These are phyloP conservation scores for Coffea eugenioides DNA, from an alignment of 257 asterid species.

Conservation along the genomic window DNA sequence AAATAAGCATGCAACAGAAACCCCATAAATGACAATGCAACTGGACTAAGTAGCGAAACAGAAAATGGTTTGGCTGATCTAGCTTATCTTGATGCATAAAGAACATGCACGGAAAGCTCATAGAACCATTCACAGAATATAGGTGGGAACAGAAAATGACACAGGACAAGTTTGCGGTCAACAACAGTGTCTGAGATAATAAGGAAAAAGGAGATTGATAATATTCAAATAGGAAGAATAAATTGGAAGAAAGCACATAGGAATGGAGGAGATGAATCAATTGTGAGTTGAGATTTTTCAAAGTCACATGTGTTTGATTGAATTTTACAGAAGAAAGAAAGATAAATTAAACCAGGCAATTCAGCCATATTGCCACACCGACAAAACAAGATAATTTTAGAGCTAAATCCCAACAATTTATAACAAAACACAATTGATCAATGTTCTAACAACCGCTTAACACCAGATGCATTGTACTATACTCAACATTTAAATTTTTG, in stretches of 20 bases:
- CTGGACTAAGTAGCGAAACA: background rate
- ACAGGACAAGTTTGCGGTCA: background rate
- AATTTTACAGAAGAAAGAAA: background rate
- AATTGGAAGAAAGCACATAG: background rate
- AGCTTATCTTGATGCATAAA: conserved; percentile 5
- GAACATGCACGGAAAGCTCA: background rate
- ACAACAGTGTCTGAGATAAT: background rate
- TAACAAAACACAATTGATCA: background rate
- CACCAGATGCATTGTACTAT: too few relatives aligned
- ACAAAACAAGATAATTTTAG: conserved; percentile 2
- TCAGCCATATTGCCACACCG: conserved; percentile 3
- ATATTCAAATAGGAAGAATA: background rate
- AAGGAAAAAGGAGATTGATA: background rate
- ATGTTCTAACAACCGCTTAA: background rate
- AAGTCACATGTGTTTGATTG: background rate
- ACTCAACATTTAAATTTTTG: background rate
- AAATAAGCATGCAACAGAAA: background rate
- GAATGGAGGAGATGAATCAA: background rate
- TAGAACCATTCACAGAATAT: background rate
- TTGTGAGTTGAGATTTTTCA: background rate
- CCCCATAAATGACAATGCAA: background rate
- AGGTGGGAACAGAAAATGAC: background rate
- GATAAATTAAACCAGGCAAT: conserved; percentile 5
- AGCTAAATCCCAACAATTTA: conserved; percentile 18
- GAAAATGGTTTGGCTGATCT: background rate